Evolutionary conservation across 164 flowering plant genomes (phyloP).

Genomic region (Houttuynia cordata): DNA sequence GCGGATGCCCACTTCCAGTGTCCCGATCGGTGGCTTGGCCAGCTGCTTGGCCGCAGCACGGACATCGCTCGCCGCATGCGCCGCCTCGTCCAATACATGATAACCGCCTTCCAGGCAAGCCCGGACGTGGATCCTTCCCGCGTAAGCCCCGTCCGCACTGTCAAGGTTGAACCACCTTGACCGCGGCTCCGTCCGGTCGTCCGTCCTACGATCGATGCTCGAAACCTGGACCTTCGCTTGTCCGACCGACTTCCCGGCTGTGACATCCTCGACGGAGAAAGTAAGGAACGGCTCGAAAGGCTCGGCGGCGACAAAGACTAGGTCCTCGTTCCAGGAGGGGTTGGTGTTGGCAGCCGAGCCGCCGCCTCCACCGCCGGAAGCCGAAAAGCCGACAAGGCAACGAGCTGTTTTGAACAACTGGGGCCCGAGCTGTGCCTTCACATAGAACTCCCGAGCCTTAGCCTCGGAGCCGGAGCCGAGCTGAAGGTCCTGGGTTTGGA

Average conservation of each 20-base stretch:
- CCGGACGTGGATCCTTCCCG: slow-evolving; percentile 73
- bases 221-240: slow-evolving; percentile 49
- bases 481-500: slow-evolving; percentile 92
- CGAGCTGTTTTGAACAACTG: slow-evolving; percentile 72
- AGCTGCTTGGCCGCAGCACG: slow-evolving; percentile 75
- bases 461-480: slow-evolving; percentile 35
- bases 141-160: slow-evolving; percentile 35
- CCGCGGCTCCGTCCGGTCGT: slow-evolving; percentile 38
- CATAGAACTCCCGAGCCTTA: slow-evolving; percentile 49
- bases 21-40: slow-evolving; percentile 62
- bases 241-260: slow-evolving; percentile 41
- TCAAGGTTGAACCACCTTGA: slow-evolving; percentile 83
- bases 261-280: slow-evolving; percentile 58
- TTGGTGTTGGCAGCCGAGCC: slow-evolving; percentile 9
- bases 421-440: slow-evolving; percentile 74
- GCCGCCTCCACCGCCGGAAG: slow-evolving; percentile 8
- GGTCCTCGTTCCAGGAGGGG: slow-evolving; percentile 88
- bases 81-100: slow-evolving; percentile 92
- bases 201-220: slow-evolving; percentile 47
- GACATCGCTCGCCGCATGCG: slow-evolving; percentile 82
- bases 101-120: slow-evolving; percentile 86
- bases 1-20: slow-evolving; percentile 80
- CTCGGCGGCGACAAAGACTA: slow-evolving; percentile 86
- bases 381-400: slow-evolving; percentile 22
- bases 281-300: slow-evolving; percentile 82